Evolutionary conservation across 495 filamentous ascomycete species (phyloP), one percentile per base, ranked within the genome.

Genomic region (Penicillium flavigenum): DNA sequence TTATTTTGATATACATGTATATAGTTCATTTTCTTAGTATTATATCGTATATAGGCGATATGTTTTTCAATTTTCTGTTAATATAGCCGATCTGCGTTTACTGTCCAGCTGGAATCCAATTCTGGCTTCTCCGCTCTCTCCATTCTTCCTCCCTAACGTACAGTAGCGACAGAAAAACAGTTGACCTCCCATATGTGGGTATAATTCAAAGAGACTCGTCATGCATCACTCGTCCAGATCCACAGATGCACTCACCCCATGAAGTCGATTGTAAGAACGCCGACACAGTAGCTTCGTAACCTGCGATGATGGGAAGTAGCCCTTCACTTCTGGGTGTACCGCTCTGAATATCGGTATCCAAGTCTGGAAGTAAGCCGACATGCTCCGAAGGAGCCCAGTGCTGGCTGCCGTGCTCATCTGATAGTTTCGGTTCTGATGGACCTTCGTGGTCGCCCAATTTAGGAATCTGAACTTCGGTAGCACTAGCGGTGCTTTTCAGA

Each of bases 271-370:
- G 72, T 34, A 75, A 61, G 47, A 74, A 71, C 36, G 66, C 63
- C 17, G 70, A 67, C 29, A 72, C 65, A 42, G 62, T 71, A 43
- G 63, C 65, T 61, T 75, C 68, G 17, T 69, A 73, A 26, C 68
- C 72, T n/a, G 57, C 60, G 26, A 75, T 63, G 34, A 73, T 72
- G 26, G 70, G 59, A 29, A 69, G 59, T n/a, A 77, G 65, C 59
- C 62, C 68, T 11, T 60, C 66, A 20, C 51, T 61, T 24, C 51
- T 58, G n/a, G 62, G 46, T 11, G 32, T 43, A 19, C 31, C 47
- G 9, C 39, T 36, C 17, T 54, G 19, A 32, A 47, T 7, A 6
- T 59, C 59, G 7, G 42, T n/a, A 20, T 63, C 64, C 38, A 57
- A 27, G n/a, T 50, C 52, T 0, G 58, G 44, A 7, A 63, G 26